These are phyloP conservation scores for Talaromyces ruber DNA, from an alignment of 495 filamentous ascomycete genomes.

Conservation along the genomic window DNA sequence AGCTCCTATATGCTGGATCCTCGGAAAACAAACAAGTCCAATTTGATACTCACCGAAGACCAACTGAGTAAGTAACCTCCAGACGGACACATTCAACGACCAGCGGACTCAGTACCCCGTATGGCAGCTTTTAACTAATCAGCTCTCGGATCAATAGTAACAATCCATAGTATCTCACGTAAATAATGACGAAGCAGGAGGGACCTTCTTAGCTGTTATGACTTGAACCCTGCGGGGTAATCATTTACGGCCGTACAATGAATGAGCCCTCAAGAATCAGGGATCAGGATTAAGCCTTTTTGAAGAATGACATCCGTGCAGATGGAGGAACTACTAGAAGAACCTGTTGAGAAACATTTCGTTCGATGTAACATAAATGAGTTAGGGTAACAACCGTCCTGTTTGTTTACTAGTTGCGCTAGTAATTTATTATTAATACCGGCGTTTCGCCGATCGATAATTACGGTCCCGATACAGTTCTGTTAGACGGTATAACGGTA, in stretches of 20 bases:
- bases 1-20: too few species aligned
- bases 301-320: not conserved
- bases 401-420: not conserved
- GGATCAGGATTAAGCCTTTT: not conserved
- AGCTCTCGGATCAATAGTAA: not conserved
- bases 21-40: not conserved
- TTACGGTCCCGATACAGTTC: not conserved
- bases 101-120: not conserved
- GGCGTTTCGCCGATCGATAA: not conserved
- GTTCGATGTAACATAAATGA: not conserved
- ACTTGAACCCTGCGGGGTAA: not conserved
- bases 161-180: not conserved
- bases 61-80: not conserved
- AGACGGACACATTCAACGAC: not conserved
- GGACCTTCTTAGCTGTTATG: not conserved
- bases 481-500: not conserved
- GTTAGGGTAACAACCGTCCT: not conserved
- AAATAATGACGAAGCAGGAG: not conserved
- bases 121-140: not conserved
- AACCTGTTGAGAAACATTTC: not conserved
- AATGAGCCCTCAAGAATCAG: not conserved
- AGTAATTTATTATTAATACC: not conserved
- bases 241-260: not conserved
- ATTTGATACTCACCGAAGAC: not conserved
- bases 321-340: not conserved